Evolutionary conservation across 257 asterid species (phyloP).

Genomic region (Solanum peruvianum): DNA sequence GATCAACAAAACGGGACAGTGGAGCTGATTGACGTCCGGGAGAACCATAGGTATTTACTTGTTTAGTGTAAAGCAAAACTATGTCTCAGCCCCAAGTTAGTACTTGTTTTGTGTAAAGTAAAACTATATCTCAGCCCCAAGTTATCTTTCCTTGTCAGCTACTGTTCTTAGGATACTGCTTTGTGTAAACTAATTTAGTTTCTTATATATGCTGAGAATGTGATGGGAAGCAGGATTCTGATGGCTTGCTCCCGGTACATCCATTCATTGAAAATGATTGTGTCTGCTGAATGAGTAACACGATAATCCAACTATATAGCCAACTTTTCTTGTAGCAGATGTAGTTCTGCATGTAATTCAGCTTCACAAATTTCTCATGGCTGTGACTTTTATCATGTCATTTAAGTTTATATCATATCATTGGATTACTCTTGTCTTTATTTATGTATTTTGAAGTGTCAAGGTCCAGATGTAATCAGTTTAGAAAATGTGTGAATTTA

Average conservation of each 20-base stretch:
- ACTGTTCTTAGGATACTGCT: not conserved
- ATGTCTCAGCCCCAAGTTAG: not conserved
- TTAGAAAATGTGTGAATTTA: not conserved
- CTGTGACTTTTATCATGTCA: not conserved
- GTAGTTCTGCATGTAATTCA: not conserved
- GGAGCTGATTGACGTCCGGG: slow-evolving; percentile 34
- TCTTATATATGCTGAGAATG: not conserved
- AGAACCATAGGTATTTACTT: slow-evolving; percentile 38
- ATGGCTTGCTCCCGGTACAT: not conserved
- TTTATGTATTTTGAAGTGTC: not conserved
- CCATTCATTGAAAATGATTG: not conserved
- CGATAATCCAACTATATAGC: not conserved
- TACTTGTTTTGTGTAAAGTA: not conserved
- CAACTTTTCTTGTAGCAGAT: not conserved
- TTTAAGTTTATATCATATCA: not conserved
- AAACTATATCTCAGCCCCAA: not conserved
- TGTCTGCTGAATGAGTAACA: not conserved
- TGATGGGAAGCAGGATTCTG: not conserved
- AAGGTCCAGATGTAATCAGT: not conserved
- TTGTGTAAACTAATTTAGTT: not conserved
- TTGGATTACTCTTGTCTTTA: not conserved
- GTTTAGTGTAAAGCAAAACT: not conserved
- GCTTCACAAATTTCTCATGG: not conserved
- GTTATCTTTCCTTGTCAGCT: not conserved
- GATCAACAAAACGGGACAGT: slow-evolving; percentile 54